Conservation (phyloP, 768 basidiomycete species). For the Daedalea quercina region DNA sequence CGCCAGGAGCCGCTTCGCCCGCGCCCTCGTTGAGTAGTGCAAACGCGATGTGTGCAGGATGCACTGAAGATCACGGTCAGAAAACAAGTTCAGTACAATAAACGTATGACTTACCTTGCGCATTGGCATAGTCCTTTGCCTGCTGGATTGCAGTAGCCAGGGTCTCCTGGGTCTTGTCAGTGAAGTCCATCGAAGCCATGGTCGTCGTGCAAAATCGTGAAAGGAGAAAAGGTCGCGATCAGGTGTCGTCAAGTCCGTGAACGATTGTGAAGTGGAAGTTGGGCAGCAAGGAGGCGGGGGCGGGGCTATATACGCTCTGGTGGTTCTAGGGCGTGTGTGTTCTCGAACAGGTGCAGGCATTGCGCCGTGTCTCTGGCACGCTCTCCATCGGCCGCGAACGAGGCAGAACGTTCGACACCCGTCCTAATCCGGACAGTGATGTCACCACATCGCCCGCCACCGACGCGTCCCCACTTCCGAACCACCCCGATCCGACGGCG, state of each 20-base stretch:
- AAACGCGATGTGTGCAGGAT: constrained; percentile 79
- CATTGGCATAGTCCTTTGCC: constrained; percentile 79
- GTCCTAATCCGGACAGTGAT: neutral
- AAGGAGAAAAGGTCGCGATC: constrained; percentile 19
- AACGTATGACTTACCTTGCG: constrained; percentile 48
- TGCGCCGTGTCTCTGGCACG: neutral
- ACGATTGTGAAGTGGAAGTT: constrained; percentile 2
- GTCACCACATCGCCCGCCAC: constrained; percentile 5
- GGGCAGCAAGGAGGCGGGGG: neutral
- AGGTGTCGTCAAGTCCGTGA: constrained; percentile 2
- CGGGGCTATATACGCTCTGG: constrained; percentile 6
- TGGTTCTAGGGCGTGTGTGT: neutral
- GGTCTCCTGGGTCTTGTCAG: constrained; percentile 73
- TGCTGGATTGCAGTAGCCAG: constrained; percentile 68
- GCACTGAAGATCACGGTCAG: constrained; percentile 38
- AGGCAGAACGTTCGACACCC: constrained; percentile 7
- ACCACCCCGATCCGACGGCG: neutral
- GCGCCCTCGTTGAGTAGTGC: constrained; percentile 69
- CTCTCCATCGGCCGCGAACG: constrained; percentile 3
- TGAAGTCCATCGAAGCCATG: constrained; percentile 67
- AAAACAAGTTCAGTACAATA: neutral
- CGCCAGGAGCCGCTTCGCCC: constrained; percentile 29
- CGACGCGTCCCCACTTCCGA: neutral
- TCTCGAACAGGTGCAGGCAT: neutral
- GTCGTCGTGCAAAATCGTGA: constrained; percentile 8